phyloP scores from a whole-genome alignment of 139 green algal genomes.

The Mychonastes homosphaera region DNA sequence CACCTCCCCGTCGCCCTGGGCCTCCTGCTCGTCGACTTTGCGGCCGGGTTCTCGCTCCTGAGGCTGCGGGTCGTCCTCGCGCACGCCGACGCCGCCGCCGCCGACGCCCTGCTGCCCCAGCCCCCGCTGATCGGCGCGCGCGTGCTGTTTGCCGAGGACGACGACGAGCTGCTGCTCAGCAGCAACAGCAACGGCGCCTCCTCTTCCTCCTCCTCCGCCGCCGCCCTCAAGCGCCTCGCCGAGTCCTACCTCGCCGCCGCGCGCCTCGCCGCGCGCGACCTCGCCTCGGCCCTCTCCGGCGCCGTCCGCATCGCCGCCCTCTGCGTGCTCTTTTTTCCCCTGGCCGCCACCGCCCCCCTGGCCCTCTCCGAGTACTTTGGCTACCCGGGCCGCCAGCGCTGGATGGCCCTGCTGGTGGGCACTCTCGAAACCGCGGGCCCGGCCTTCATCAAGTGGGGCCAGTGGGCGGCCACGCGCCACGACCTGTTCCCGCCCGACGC shows the following conservation, averaged over 20 bases:
- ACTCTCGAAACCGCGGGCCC: conserved; percentile 19
- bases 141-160: no score
- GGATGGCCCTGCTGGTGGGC: conserved; percentile 24
- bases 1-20: conserved; percentile 29
- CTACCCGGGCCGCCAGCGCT: conserved; percentile 15
- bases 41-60: conserved; percentile 9
- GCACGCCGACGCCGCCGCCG: no score
- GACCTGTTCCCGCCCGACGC: conserved; percentile 90
- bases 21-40: conserved; percentile 27
- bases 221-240: background rate
- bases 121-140: no score
- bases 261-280: conserved; percentile 8
- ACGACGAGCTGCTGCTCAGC: no score
- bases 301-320: conserved; percentile 44
- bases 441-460: conserved; percentile 77
- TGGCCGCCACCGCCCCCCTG: conserved; percentile 33
- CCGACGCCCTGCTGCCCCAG: no score
- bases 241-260: conserved; percentile 5
- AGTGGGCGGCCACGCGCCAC: conserved; percentile 90
- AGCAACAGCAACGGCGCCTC: background rate
- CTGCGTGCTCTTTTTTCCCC: conserved; percentile 46
- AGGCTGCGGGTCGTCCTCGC: no score
- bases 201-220: background rate
- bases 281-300: conserved; percentile 1
- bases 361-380: no score